phyloP scores from a whole-genome alignment of 2,329 filamentous ascomycete species.

The Saccharata proteae region DNA sequence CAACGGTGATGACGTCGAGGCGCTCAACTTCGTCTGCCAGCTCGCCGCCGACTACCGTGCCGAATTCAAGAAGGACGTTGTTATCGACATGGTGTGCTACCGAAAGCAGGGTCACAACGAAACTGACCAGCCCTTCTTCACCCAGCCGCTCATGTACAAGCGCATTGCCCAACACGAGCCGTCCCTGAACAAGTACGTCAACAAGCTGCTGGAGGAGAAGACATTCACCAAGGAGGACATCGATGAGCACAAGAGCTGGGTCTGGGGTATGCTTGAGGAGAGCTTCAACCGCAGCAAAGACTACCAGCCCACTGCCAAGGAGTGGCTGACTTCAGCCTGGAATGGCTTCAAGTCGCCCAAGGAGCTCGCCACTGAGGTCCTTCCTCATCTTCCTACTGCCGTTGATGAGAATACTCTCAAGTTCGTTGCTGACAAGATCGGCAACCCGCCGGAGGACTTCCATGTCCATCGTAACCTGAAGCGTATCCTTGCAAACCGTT shows the following conservation, averaged over 20 bases:
- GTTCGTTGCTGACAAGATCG: slow-evolving; percentile 72
- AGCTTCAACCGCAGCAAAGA: slow-evolving; percentile 96
- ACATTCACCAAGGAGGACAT: slow-evolving; percentile 97
- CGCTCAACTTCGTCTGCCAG: slow-evolving; percentile 96
- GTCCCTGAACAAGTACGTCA: slow-evolving; percentile 81
- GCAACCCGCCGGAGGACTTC: slow-evolving; percentile 71
- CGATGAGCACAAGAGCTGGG: slow-evolving; percentile 99
- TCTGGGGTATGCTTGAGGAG: slow-evolving; percentile 97
- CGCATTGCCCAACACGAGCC: slow-evolving; percentile 74
- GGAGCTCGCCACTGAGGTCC: slow-evolving; percentile 85
- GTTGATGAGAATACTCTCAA: slow-evolving; percentile 62
- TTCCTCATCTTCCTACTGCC: slow-evolving; percentile 81
- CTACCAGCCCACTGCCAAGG: slow-evolving; percentile 89
- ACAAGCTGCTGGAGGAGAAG: slow-evolving; percentile 81
- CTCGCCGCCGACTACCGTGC: slow-evolving; percentile 95
- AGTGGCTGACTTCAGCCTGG: slow-evolving; percentile 98
- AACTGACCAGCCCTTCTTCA: slow-evolving; percentile 98
- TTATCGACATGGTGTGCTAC: slow-evolving; percentile 98
- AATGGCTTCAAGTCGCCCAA: slow-evolving; percentile 99
- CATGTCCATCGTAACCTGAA: slow-evolving; percentile 89
- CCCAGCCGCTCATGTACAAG: slow-evolving; percentile 99
- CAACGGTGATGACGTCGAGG: slow-evolving; percentile 96
- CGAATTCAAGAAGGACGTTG: slow-evolving; percentile 96
- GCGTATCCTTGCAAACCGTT: slow-evolving; percentile 80
- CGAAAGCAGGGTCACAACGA: slow-evolving; percentile 99